Base-by-base conservation (phyloP, 257 asterid species). In the Jacaranda mimosifolia region DNA sequence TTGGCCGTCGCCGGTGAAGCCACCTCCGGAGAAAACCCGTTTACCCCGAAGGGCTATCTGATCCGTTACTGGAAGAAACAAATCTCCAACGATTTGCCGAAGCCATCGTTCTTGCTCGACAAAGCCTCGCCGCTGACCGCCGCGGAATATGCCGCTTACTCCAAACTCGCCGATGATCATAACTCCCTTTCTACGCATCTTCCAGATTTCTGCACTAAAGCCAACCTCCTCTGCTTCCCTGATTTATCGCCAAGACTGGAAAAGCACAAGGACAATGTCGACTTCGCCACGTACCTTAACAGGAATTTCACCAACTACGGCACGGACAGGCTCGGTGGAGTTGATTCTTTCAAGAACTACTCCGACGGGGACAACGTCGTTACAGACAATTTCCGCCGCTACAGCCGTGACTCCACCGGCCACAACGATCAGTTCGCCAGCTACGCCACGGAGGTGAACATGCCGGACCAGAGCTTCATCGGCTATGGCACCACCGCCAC, bases 291-390 rank as follows among this genome's bases (percentile, higher is more conserved):
- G 6, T 89, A 91, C 69, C 0, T 4, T 0, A 32, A 52, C 75
- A 77, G 63, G 51, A 89, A 89, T 75, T 93, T 91, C 85, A 86
- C 88, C 66, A 84, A 87, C 80, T 93, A 93, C 83, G 98, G 95
- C 42, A 46, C 77, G 17, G 59, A 42, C 3, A 59, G 86, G 9
- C 42, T 72, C 81, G 92, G 92, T 1, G 93, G 90, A 9, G 57
- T 38, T 0, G 92, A 93, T 63, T 58, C 88, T 0, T 93, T 93
- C 88, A 75, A 80, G 39, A 84, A 72, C 63, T 93, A 93, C 81
- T 81, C 92, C 35, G 84, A 85, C 17, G 81, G 63, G 0, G 68
- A 77, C 39, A 84, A 83, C 39, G 17, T 82, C 26, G 77, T 82
- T 10, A 21, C 82, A 18, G 77, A 88, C 71, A 70, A 78, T 1